Conservation (phyloP, 2,329 filamentous ascomycete genomes). For the Aphanocladium album region DNA sequence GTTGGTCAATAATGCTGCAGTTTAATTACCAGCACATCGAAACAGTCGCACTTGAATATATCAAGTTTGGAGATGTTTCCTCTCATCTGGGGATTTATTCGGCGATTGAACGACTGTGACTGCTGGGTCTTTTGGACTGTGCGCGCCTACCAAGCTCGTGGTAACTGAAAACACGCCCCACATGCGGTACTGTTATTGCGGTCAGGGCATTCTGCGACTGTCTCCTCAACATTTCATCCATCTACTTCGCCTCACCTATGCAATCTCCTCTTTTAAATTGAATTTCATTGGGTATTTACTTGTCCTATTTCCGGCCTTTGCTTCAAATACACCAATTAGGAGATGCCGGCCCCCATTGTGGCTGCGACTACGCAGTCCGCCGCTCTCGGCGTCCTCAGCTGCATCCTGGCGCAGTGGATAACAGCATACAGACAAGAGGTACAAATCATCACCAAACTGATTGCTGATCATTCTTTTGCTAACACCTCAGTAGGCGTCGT, state of each 20-base stretch:
- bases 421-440: conserved; percentile 57
- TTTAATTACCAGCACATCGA: too few relatives aligned
- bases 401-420: conserved; percentile 68
- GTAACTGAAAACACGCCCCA: not conserved
- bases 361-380: conserved; percentile 61
- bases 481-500: conserved; percentile 35
- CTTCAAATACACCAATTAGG: not conserved
- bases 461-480: not conserved
- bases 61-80: not conserved
- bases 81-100: not conserved
- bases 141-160: not conserved
- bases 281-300: not conserved
- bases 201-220: not conserved
- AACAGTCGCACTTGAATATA: too few relatives aligned
- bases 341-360: conserved; percentile 40
- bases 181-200: not conserved
- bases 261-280: not conserved
- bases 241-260: not conserved
- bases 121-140: too few relatives aligned
- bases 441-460: conserved; percentile 19
- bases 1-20: too few relatives aligned
- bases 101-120: too few relatives aligned
- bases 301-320: not conserved
- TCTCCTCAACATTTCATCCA: not conserved
- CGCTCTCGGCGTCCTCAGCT: conserved; percentile 61